phyloP scores from a whole-genome alignment of 371 early-diverging fungal genomes.

The Syncephalis fuscata region DNA sequence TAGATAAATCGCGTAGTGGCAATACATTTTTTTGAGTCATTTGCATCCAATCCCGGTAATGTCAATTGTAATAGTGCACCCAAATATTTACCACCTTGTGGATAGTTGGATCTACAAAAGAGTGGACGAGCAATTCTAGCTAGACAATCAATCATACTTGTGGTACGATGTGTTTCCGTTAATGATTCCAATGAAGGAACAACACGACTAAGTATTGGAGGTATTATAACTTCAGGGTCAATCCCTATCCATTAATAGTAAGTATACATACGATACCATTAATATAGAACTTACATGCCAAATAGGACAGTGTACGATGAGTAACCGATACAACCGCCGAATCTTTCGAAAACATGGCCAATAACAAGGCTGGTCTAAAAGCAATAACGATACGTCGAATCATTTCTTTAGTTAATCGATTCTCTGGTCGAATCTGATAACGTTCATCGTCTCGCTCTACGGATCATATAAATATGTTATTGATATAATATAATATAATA shows the following conservation, averaged over 20 bases:
- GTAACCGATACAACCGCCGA: neutral
- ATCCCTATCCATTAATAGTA: constrained; percentile 33
- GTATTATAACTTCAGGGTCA: constrained; percentile 60
- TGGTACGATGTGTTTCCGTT: constrained; percentile 34
- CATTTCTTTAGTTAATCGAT: constrained; percentile 34
- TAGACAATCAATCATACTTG: neutral
- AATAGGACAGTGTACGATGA: constrained; percentile 29
- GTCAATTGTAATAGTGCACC: too few relatives aligned
- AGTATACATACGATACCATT: neutral
- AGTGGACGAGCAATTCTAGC: neutral
- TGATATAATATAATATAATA: neutral
- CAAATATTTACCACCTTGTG: too few relatives aligned
- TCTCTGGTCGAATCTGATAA: constrained; percentile 31
- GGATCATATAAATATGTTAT: neutral
- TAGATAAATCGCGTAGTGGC: too few relatives aligned
- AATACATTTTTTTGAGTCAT: too few relatives aligned
- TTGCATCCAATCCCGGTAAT: too few relatives aligned
- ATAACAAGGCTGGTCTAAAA: constrained; percentile 29
- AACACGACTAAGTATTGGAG: constrained; percentile 60
- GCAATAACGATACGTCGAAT: constrained; percentile 36
- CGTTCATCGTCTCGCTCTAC: neutral
- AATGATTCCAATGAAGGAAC: constrained; percentile 76
- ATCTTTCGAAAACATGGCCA: constrained; percentile 64
- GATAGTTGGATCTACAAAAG: too few relatives aligned
- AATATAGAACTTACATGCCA: constrained; percentile 26